A percentile compares a stretch with the other conserved stretches of the same genome.
These are phyloP conservation scores for Elsinoe necatrix DNA, from an alignment of 2,329 filamentous ascomycete species.

Conservation along the genomic window DNA sequence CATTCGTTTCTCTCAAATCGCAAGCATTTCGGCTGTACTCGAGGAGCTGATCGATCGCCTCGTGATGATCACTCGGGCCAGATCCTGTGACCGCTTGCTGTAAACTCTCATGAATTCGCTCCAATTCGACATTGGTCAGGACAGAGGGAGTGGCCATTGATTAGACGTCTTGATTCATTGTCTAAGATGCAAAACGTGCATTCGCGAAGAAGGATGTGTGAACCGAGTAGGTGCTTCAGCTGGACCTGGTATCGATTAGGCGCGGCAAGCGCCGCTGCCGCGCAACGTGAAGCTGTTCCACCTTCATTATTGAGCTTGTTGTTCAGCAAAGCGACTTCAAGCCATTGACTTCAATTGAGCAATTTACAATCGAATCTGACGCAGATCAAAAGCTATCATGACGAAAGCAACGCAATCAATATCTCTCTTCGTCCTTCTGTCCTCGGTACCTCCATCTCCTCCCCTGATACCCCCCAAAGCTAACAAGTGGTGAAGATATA, in stretches of 20 bases:
- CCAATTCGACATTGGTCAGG: background rate
- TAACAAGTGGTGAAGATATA: slow-evolving; percentile 59
- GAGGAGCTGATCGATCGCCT: slow-evolving; percentile 8
- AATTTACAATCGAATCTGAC: background rate
- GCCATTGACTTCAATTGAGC: background rate
- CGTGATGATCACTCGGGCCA: background rate
- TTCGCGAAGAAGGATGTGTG: background rate
- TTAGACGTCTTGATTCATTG: background rate
- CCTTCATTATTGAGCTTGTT: background rate
- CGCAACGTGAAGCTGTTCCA: slow-evolving; percentile 15
- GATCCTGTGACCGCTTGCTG: background rate
- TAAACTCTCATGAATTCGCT: background rate
- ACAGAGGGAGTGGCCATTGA: background rate
- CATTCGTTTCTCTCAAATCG: slow-evolving; percentile 5
- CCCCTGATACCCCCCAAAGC: slow-evolving; percentile 20
- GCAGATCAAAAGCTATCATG: slow-evolving; percentile 52
- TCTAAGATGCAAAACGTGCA: background rate
- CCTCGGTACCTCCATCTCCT: slow-evolving; percentile 57
- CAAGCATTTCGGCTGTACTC: slow-evolving; percentile 7
- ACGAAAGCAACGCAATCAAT: slow-evolving; percentile 90
- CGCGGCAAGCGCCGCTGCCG: slow-evolving; percentile 3
- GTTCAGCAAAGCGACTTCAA: background rate
- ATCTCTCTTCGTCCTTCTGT: slow-evolving; percentile 76
- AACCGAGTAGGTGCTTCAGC: background rate
- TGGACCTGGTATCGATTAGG: background rate